phyloP scores from a whole-genome alignment of 2,329 filamentous ascomycete species.

The Aspergillus sp. region DNA sequence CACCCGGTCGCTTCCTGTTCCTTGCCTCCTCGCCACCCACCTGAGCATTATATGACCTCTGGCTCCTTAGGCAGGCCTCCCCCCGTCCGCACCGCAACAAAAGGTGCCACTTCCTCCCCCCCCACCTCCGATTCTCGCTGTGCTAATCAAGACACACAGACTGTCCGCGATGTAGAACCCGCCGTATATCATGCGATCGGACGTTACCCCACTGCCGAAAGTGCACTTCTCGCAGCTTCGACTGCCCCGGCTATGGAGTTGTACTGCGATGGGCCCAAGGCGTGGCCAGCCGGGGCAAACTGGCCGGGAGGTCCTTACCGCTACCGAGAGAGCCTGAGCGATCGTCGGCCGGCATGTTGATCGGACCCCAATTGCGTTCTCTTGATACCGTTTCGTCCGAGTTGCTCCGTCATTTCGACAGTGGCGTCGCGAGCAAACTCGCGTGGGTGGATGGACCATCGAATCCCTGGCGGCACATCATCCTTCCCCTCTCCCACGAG shows the following conservation, averaged over 20 bases:
- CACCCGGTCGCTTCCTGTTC: background rate
- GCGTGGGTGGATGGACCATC: constrained; percentile 26
- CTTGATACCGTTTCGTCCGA: background rate
- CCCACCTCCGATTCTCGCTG: no score
- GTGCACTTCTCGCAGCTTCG: constrained; percentile 23
- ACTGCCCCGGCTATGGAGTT: constrained; percentile 26
- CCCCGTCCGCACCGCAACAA: background rate
- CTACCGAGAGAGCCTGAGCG: background rate
- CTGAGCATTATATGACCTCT: background rate
- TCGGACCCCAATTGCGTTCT: background rate
- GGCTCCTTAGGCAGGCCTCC: background rate
- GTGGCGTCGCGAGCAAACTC: constrained; percentile 20
- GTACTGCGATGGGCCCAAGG: constrained; percentile 25
- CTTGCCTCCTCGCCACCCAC: background rate
- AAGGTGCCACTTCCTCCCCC: background rate
- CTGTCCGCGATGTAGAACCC: constrained; percentile 21
- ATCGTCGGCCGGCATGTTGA: background rate
- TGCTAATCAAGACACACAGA: constrained; percentile 4
- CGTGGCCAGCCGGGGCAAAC: constrained; percentile 24
- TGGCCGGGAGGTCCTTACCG: constrained; percentile 20
- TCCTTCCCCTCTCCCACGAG: constrained; percentile 22
- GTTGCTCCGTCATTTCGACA: constrained; percentile 25
- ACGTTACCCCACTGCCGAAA: constrained; percentile 22
- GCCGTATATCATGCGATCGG: constrained; percentile 27
- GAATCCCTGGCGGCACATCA: constrained; percentile 26